Base-by-base conservation (phyloP, 208 protist species). In the Leishmania tropica region DNA sequence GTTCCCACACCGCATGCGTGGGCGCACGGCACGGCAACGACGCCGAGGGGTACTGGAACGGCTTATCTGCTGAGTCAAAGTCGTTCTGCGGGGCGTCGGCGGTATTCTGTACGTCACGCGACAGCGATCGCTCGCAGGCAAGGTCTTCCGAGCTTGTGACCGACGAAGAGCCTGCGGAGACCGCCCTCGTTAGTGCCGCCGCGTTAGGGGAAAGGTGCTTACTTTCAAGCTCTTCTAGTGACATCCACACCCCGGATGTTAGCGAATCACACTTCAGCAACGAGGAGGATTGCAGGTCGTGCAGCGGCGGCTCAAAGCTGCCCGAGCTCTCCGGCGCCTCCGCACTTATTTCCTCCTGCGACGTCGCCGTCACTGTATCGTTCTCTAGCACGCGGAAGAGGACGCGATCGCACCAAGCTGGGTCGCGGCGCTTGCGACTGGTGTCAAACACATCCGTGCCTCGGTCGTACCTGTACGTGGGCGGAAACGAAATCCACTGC, bases 381-480 rank as follows among this genome's bases (percentile, higher is more conserved):
- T 17, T 75, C 53, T 67, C 78, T 48, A 89, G 47, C 1, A 94
- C 86, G 47, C 94, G 93, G 67, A 96, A 98, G 19, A 98, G 86
- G 35, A 98, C 88, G 51, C 96, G 90, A 75, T 98, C 96, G 54
- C 93, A 97, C 95, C 95, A 98, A 37, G 95, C 91, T 1, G 96
- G 96, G 80, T 96, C 94, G 42, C 96, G 87, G 73, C 85, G 81
- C 81, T 96, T 97, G 15, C 87, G 78, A 68, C 89, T 95, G 0
- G 92, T 95, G 87, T 98, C 96, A 76, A 97, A 98, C n/a, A 76
- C 24, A 78, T 93, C 90, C 11, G 84, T 95, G 40, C 88, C 88
- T 6, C 80, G 80, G 75, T 96, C 87, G 71, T 94, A 97, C 86
- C 98, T 99, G 88, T 98, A 99, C 31, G 97, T 99, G 4, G 96